Conservation (phyloP, 2,329 filamentous ascomycete species). For the Scedosporium apiospermum region DNA sequence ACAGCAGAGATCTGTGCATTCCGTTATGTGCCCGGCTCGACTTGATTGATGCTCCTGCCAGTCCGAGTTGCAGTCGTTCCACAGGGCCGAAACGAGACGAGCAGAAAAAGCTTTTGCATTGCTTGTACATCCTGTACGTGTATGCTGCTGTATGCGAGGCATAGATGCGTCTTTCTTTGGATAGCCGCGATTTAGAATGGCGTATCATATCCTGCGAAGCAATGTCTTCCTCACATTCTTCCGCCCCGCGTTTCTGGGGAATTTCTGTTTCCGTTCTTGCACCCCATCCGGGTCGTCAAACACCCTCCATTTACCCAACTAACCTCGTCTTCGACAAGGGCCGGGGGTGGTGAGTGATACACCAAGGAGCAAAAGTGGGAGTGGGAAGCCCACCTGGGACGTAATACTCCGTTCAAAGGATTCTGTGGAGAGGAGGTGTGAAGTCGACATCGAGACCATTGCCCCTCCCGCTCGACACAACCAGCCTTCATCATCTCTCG, state of each 20-base stretch:
- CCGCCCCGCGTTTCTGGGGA: background rate
- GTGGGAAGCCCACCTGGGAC: background rate
- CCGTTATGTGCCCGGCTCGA: background rate
- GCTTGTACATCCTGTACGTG: background rate
- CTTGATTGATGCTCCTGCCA: background rate
- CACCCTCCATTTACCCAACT: background rate
- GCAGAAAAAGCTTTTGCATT: conserved; percentile 4
- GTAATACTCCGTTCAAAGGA: background rate
- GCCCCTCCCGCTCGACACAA: background rate
- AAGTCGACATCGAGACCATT: background rate
- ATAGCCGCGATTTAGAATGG: background rate
- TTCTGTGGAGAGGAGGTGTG: background rate
- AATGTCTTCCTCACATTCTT: background rate
- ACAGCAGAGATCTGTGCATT: too few relatives aligned
- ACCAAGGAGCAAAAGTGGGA: background rate
- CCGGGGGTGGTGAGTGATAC: background rate
- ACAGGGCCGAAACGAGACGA: background rate
- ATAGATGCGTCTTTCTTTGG: background rate
- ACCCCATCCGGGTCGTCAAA: background rate
- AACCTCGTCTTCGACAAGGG: background rate
- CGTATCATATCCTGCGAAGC: background rate
- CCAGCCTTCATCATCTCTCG: background rate
- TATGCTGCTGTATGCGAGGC: conserved; percentile 2
- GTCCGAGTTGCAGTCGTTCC: background rate
- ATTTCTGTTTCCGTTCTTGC: background rate